These are phyloP conservation scores for Metschnikowia cerradonensis DNA, from an alignment of 805 yeast species.

Conservation along the genomic window DNA sequence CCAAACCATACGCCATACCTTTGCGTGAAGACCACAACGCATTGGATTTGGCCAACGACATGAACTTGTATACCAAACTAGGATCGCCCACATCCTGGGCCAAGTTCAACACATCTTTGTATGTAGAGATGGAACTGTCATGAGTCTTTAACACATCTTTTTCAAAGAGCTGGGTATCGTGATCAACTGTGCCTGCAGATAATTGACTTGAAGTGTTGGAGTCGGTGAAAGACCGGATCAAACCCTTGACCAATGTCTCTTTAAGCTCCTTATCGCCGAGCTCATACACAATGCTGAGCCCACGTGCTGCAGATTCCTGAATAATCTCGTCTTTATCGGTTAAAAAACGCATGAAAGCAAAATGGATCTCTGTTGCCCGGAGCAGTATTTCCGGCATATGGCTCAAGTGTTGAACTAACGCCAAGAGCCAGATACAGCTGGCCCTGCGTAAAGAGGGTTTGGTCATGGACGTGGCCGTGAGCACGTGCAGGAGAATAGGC, in stretches of 20 bases:
- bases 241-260: conserved; percentile 67
- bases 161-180: conserved; percentile 81
- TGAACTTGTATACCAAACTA: conserved; percentile 84
- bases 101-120: conserved; percentile 79
- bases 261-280: conserved; percentile 63
- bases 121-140: conserved; percentile 85
- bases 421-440: conserved; percentile 81
- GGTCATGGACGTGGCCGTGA: conserved; percentile 54
- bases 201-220: conserved; percentile 44
- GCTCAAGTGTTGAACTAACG: conserved; percentile 72
- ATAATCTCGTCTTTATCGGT: conserved; percentile 79
- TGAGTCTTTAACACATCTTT: conserved; percentile 75
- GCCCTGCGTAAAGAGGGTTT: conserved; percentile 74
- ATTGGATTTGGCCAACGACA: conserved; percentile 85
- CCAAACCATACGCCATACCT: conserved; percentile 92
- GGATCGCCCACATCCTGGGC: conserved; percentile 98
- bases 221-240: conserved; percentile 76
- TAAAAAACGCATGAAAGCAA: conserved; percentile 70
- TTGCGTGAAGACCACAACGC: conserved; percentile 89
- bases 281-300: conserved; percentile 78
- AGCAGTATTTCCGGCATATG: conserved; percentile 36
- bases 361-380: conserved; percentile 59
- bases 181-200: conserved; percentile 64
- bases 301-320: conserved; percentile 92
- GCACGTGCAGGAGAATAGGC: conserved; percentile 44